Evolutionary conservation across 805 yeast genomes (phyloP).

Genomic region (Metschnikowia noctiluminum): DNA sequence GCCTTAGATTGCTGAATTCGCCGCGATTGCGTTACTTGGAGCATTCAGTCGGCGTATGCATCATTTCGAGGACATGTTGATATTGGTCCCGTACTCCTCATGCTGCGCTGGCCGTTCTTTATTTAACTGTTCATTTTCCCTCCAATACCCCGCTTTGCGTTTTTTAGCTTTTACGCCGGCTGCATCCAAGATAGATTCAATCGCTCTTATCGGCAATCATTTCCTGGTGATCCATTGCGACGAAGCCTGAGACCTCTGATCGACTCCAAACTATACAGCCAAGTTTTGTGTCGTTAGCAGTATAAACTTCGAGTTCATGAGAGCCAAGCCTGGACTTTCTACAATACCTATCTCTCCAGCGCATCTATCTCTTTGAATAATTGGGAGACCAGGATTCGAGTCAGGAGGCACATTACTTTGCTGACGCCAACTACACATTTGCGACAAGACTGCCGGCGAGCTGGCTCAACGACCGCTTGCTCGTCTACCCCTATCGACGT

Average conservation of each 20-base stretch:
- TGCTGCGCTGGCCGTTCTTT: background rate
- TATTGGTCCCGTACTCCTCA: background rate
- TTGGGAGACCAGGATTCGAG: no score
- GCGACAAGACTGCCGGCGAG: no score
- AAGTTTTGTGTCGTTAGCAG: background rate
- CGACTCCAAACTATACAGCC: background rate
- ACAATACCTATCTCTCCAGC: background rate
- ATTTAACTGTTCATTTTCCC: background rate
- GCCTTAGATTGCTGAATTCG: slow-evolving; percentile 5
- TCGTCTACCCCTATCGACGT: no score
- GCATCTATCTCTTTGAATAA: background rate
- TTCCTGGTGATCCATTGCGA: no score
- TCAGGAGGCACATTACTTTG: no score
- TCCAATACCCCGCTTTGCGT: background rate
- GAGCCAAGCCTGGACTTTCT: background rate
- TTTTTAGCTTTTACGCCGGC: background rate
- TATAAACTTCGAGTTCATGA: background rate
- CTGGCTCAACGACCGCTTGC: no score
- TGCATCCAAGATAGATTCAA: background rate
- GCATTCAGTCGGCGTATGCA: slow-evolving; percentile 6
- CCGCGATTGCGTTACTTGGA: slow-evolving; percentile 5
- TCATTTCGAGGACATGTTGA: background rate
- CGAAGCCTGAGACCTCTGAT: background rate
- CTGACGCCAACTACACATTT: no score
- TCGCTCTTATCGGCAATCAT: no score